These are phyloP conservation scores for Sindora glabra DNA, from an alignment of 306 rosid genomes.

Conservation along the genomic window DNA sequence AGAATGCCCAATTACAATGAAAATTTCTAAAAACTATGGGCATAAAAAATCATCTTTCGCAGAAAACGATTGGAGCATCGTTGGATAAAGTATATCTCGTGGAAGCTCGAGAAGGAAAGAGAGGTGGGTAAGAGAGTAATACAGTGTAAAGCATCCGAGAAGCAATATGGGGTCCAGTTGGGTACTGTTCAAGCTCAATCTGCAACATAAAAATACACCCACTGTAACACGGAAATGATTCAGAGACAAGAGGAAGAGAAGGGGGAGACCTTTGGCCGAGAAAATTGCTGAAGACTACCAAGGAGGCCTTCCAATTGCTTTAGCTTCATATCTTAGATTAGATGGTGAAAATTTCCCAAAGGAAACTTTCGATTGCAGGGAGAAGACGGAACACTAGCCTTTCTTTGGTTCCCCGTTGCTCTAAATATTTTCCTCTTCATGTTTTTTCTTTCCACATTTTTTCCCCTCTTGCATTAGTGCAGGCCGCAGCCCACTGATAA, in stretches of 20 bases:
- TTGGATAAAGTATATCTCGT: not conserved
- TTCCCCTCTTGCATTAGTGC: no score
- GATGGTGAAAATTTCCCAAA: not conserved
- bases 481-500: no score
- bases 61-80: not conserved
- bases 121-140: constrained; percentile 4
- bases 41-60: constrained; percentile 20
- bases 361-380: no score
- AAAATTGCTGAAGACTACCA: constrained; percentile 65
- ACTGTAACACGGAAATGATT: not conserved
- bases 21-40: not conserved
- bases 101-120: not conserved
- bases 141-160: constrained; percentile 88
- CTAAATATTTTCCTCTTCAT: no score
- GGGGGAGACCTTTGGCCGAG: constrained; percentile 63
- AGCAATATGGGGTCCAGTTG: constrained; percentile 95
- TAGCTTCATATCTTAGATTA: constrained; percentile 76
- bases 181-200: constrained; percentile 88
- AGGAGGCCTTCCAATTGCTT: constrained; percentile 79
- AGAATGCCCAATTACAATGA: constrained; percentile 4
- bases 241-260: not conserved
- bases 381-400: not conserved
- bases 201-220: constrained; percentile 20
- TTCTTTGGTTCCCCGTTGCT: not conserved
- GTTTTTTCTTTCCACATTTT: not conserved